Conservation (phyloP, 169 alveolate species). For the Prorocentrum cordatum region DNA sequence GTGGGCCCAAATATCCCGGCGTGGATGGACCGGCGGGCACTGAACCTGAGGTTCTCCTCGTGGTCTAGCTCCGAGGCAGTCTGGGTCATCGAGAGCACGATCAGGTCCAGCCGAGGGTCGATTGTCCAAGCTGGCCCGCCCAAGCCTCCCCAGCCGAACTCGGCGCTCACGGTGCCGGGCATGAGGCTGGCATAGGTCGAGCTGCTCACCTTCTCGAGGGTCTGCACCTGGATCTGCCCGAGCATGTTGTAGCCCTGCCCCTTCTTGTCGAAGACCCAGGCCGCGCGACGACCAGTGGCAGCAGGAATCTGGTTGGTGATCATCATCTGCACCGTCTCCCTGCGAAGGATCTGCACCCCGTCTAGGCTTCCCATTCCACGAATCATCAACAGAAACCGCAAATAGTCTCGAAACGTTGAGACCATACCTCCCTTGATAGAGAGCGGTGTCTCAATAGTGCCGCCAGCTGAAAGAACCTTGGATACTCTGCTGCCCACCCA, state of each 20-base stretch:
- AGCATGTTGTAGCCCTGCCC: constrained; percentile 49
- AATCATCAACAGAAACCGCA: constrained; percentile 44
- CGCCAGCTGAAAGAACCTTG: constrained; percentile 36
- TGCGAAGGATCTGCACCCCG: constrained; percentile 24
- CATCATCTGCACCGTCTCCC: constrained; percentile 63
- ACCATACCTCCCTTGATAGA: constrained; percentile 58
- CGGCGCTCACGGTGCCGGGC: constrained; percentile 23
- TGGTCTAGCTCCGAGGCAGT: constrained; percentile 43
- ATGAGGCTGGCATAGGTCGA: too few relatives aligned
- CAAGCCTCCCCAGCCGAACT: constrained; percentile 63
- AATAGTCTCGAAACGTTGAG: constrained; percentile 22
- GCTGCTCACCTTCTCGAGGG: too few relatives aligned
- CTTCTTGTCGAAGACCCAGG: constrained; percentile 42
- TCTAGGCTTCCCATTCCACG: constrained; percentile 44
- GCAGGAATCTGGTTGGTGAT: not conserved
- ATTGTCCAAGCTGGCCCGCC: constrained; percentile 64
- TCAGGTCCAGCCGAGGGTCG: constrained; percentile 42
- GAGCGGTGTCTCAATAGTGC: constrained; percentile 49
- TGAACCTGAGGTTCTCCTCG: constrained; percentile 4
- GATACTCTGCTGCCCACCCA: constrained; percentile 12
- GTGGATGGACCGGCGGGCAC: too few relatives aligned
- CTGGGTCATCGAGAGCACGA: constrained; percentile 43
- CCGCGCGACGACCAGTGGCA: too few relatives aligned
- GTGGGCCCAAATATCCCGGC: too few relatives aligned
- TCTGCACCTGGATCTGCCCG: too few relatives aligned